Evolutionary conservation across 768 basidiomycete genomes (phyloP).

Genomic region (Hydnomerulius pinastri): DNA sequence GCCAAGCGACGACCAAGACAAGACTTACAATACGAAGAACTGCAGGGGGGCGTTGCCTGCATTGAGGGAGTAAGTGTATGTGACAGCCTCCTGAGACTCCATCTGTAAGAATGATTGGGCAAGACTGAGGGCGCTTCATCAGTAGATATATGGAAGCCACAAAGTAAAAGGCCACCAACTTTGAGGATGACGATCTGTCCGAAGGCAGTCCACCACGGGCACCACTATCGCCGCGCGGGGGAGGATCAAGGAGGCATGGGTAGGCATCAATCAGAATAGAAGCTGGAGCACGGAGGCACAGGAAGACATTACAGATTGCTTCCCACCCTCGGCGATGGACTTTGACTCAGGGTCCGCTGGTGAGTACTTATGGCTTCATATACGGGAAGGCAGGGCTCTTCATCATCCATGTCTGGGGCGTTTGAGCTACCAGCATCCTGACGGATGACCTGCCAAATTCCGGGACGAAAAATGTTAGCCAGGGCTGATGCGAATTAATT

Average conservation of each 20-base stretch:
- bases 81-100: constrained; percentile 20
- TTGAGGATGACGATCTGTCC: not conserved
- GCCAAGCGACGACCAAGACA: not conserved
- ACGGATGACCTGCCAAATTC: constrained; percentile 24
- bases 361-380: constrained; percentile 17
- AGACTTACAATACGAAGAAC: constrained; percentile 53
- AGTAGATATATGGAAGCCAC: constrained; percentile 6
- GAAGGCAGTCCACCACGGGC: constrained; percentile 12
- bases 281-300: constrained; percentile 3
- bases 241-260: not conserved
- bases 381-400: constrained; percentile 21
- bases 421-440: constrained; percentile 13
- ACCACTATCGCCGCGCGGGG: constrained; percentile 4
- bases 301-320: constrained; percentile 6
- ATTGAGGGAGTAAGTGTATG: constrained; percentile 52
- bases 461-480: constrained; percentile 17
- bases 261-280: constrained; percentile 12
- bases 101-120: constrained; percentile 23
- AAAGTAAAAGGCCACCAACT: constrained; percentile 14
- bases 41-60: constrained; percentile 46
- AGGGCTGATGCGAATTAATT: not conserved
- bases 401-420: not conserved
- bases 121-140: constrained; percentile 11
- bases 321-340: not conserved
- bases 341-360: not conserved